Percentiles rank a stretch among this genome's conserved stretches.
phyloP scores from a whole-genome alignment of 2,329 filamentous ascomycete genomes.

The Graphiopsis chlorocephala region DNA sequence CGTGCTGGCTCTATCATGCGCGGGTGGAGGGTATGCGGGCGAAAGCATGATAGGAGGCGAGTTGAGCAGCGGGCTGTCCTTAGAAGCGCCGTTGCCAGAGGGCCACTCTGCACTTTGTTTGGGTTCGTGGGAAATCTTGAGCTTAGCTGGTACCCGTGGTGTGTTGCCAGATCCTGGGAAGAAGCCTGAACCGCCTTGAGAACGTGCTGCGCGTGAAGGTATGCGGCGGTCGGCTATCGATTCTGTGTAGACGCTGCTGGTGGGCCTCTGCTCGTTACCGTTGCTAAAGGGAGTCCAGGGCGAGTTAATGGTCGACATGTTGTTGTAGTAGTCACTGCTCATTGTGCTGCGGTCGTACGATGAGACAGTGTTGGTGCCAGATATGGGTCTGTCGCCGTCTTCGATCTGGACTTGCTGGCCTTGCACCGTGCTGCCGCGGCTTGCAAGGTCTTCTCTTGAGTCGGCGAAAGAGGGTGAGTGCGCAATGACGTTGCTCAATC shows the following conservation, averaged over 20 bases:
- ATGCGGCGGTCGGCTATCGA: slow-evolving; percentile 45
- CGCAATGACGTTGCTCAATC: slow-evolving; percentile 64
- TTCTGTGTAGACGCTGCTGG: slow-evolving; percentile 46
- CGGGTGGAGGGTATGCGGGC: slow-evolving; percentile 1
- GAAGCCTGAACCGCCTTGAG: slow-evolving; percentile 55
- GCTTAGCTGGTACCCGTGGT: slow-evolving; percentile 27
- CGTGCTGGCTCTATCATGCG: slow-evolving; percentile 17
- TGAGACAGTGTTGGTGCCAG: slow-evolving; percentile 24
- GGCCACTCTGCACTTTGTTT: slow-evolving; percentile 25
- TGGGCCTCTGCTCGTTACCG: slow-evolving; percentile 29
- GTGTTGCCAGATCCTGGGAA: slow-evolving; percentile 34
- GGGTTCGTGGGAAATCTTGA: slow-evolving; percentile 26
- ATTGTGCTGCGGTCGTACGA: slow-evolving; percentile 31
- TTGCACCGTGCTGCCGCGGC: slow-evolving; percentile 27
- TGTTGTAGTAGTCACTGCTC: slow-evolving; percentile 33
- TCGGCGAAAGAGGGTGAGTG: slow-evolving; percentile 68
- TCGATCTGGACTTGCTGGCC: slow-evolving; percentile 33
- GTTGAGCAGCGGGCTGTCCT: slow-evolving; percentile 16
- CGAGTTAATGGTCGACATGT: slow-evolving; percentile 25
- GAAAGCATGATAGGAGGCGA: slow-evolving; percentile 3
- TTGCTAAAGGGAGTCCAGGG: slow-evolving; percentile 34
- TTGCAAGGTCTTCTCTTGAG: slow-evolving; percentile 44
- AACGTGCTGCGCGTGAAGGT: slow-evolving; percentile 31
- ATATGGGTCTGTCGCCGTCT: slow-evolving; percentile 24
- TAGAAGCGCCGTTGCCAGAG: slow-evolving; percentile 15